phyloP scores from a whole-genome alignment of 2,329 filamentous ascomycete species.

The Claviceps humidiphila region DNA sequence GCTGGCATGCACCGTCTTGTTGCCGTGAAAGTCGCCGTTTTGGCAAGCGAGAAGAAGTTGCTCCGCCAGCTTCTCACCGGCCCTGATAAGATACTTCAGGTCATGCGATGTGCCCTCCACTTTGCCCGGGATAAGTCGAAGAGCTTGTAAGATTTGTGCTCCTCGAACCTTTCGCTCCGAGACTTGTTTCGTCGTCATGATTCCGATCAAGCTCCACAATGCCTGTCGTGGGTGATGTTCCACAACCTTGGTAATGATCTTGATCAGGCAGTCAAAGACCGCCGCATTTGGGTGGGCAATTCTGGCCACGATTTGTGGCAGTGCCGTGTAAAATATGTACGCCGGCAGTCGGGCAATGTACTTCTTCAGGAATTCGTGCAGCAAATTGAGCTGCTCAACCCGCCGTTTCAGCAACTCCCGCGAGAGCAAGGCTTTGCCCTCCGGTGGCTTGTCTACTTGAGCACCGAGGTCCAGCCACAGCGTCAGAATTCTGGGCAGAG shows the following conservation, averaged over 20 bases:
- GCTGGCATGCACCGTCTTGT: slow-evolving; percentile 54
- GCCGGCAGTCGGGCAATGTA: slow-evolving; percentile 60
- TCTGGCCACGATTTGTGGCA: slow-evolving; percentile 90
- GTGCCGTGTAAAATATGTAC: slow-evolving; percentile 66
- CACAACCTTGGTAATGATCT: slow-evolving; percentile 79
- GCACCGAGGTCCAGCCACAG: slow-evolving; percentile 88
- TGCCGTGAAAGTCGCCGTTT: slow-evolving; percentile 58
- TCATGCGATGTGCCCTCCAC: slow-evolving; percentile 41
- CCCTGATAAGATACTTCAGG: slow-evolving; percentile 56
- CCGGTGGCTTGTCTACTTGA: slow-evolving; percentile 50
- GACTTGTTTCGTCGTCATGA: slow-evolving; percentile 66
- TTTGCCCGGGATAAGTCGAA: slow-evolving; percentile 36
- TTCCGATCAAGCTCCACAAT: slow-evolving; percentile 78
- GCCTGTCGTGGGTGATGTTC: slow-evolving; percentile 79
- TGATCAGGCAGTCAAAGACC: slow-evolving; percentile 64
- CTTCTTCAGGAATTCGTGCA: slow-evolving; percentile 67
- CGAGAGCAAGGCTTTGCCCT: slow-evolving; percentile 39
- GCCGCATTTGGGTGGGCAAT: slow-evolving; percentile 74
- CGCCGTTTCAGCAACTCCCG: slow-evolving; percentile 41
- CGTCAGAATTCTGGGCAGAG: slow-evolving; percentile 78
- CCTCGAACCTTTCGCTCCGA: slow-evolving; percentile 48
- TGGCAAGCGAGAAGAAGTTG: slow-evolving; percentile 72
- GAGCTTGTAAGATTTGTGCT: slow-evolving; percentile 35
- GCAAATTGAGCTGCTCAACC: slow-evolving; percentile 50
- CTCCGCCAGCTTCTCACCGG: slow-evolving; percentile 71